These are phyloP conservation scores for Neurospora sp. DNA, from an alignment of 495 filamentous ascomycete genomes.

Conservation along the genomic window DNA sequence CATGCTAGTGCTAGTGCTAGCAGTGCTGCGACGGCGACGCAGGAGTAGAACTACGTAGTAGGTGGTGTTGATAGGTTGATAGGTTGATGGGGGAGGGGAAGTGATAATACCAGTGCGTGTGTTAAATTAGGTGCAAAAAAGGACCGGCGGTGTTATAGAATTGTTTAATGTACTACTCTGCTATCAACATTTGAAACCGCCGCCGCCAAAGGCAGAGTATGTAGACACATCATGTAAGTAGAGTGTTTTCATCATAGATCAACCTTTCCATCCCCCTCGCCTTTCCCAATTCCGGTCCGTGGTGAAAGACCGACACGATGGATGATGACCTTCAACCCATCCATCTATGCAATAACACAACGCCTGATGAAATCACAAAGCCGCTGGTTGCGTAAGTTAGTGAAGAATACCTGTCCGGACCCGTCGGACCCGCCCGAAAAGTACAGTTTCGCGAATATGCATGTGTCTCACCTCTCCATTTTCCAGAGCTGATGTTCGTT, in stretches of 20 bases:
- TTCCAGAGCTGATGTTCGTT: not conserved
- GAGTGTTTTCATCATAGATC: not conserved
- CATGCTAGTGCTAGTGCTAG: slow-evolving; percentile 22
- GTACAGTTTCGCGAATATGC: not conserved
- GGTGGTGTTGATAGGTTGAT: not conserved
- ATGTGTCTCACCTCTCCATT: not conserved
- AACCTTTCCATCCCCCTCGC: not conserved
- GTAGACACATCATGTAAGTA: not conserved
- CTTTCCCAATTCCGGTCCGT: not conserved
- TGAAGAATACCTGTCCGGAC: not conserved
- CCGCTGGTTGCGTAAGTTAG: not conserved
- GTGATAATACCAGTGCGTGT: not conserved
- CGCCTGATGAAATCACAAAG: not conserved
- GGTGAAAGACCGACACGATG: not conserved
- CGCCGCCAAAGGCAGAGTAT: not conserved
- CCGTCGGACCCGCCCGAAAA: not conserved
- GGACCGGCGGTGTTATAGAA: not conserved
- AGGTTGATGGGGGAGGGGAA: not conserved
- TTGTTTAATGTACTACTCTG: not conserved
- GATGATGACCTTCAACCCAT: not conserved
- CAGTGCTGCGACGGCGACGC: not conserved
- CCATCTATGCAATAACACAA: not conserved
- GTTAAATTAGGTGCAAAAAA: not conserved
- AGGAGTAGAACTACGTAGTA: not conserved
- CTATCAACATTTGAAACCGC: not conserved